Evolutionary conservation across 2,329 filamentous ascomycete species (phyloP), one percentile per base, ranked within the genome.

Genomic region (Tolypocladium inflatum): DNA sequence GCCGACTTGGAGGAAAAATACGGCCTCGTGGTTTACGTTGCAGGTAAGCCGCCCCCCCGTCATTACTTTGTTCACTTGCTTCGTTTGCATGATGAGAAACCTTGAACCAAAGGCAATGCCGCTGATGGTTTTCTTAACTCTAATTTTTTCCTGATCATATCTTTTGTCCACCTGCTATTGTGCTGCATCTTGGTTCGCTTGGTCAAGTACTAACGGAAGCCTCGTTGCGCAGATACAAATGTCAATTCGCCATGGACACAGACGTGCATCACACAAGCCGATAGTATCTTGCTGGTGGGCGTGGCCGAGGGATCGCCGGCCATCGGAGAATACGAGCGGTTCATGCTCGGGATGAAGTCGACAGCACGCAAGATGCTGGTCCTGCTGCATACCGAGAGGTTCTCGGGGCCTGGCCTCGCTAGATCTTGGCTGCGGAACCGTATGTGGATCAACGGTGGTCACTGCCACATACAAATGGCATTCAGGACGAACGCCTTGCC

Each of bases 241-340:
- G 94, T 97, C 66, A 97, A 96, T 66, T 91, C 95, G 2, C 92
- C 93, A 0, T 99, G 94, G 94, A 99, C 95, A 0, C 91, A 97
- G 68, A 97, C 94, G 0, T 99, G 95, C 70, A 97, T 99, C 63
- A 88, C 89, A 19, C 94, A 99, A 73, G 94, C 94, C 2, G 94
- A 99, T 73, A 97, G 92, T 64, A 97, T 99, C 62, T 80, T 99
- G 9, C 80, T 99, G 10, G 91, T 99, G 35, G 94, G 91, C 1
- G 76, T 97, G 17, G 94, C 92, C 1, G 94, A 97, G 69, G 88
- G 88, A 0, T 96, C 92, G 3, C 88, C 94, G 0, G 87, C 83
- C 51, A 94, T 97, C 63, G 94, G 94, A 48, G 95, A 99, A 70
- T 99, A 97, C 65, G 94, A 99, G 71, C 85, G 94, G 3, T 97